Evolutionary conservation across 2,329 filamentous ascomycete genomes (phyloP).

Genomic region (Pseudogymnoascus sp.): DNA sequence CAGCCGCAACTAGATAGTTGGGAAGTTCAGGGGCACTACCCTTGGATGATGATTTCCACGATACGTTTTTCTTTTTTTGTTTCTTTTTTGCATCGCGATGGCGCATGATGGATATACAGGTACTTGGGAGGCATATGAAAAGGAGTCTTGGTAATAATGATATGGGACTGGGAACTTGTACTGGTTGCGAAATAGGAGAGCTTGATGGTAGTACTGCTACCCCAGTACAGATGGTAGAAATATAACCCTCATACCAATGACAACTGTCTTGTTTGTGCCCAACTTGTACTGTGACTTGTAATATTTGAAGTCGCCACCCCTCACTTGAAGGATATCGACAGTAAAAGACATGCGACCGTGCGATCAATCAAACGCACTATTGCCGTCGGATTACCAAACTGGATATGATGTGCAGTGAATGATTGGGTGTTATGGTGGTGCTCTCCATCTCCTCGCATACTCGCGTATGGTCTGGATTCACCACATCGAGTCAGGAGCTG

Average conservation of each 20-base stretch:
- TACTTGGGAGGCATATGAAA: slow-evolving; percentile 6
- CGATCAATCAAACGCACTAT: slow-evolving; percentile 1
- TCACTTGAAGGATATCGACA: background rate
- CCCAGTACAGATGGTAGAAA: background rate
- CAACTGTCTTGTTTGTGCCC: background rate
- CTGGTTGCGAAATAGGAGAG: background rate
- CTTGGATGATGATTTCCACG: background rate
- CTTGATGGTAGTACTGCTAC: background rate
- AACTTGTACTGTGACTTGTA: background rate
- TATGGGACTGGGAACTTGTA: background rate
- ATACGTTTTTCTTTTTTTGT: background rate
- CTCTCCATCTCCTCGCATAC: slow-evolving; percentile 2
- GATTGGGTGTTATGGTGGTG: background rate
- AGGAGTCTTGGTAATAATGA: slow-evolving; percentile 6
- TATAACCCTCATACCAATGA: background rate
- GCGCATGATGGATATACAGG: slow-evolving; percentile 5
- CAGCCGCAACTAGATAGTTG: background rate
- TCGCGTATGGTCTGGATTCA: background rate
- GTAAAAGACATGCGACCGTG: background rate
- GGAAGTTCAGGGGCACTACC: background rate
- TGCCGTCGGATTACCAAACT: background rate
- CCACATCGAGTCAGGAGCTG: background rate
- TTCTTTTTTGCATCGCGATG: background rate
- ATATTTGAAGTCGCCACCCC: background rate
- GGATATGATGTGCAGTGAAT: background rate